Percentiles rank a stretch among this genome's conserved stretches.
These are phyloP conservation scores for Tylopilus felleus DNA, from an alignment of 768 basidiomycete species.

Conservation along the genomic window DNA sequence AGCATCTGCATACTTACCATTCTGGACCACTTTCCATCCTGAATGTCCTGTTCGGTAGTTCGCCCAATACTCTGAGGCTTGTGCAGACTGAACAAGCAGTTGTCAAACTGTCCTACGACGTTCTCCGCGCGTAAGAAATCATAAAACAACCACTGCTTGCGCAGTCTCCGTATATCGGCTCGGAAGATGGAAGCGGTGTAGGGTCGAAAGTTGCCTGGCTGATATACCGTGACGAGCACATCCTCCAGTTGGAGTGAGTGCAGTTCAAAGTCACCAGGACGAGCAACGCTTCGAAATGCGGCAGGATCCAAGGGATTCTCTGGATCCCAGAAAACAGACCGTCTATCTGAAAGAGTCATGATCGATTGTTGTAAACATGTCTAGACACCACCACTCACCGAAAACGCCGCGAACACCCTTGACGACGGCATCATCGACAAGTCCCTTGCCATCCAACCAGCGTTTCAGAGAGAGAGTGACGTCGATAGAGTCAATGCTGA, in stretches of 20 bases:
- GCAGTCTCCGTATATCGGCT: slow-evolving; percentile 76
- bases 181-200: slow-evolving; percentile 92
- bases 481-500: slow-evolving; percentile 92
- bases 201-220: slow-evolving; percentile 89
- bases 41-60: slow-evolving; percentile 80
- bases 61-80: slow-evolving; percentile 94
- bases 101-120: slow-evolving; percentile 96
- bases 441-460: slow-evolving; percentile 95
- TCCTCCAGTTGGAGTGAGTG: slow-evolving; percentile 90
- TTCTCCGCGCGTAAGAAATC: slow-evolving; percentile 89
- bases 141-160: slow-evolving; percentile 95
- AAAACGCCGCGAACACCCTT: slow-evolving; percentile 93
- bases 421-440: slow-evolving; percentile 86
- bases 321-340: slow-evolving; percentile 82
- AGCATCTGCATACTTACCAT: slow-evolving; percentile 58
- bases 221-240: slow-evolving; percentile 89
- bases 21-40: slow-evolving; percentile 79
- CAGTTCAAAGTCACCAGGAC: slow-evolving; percentile 87
- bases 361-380: background rate
- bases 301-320: slow-evolving; percentile 79
- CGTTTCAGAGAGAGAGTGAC: slow-evolving; percentile 87
- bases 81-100: slow-evolving; percentile 94
- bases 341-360: slow-evolving; percentile 60
- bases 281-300: slow-evolving; percentile 68
- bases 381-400: slow-evolving; percentile 46